Evolutionary conservation across 176 grass and related monocot genomes (phyloP).

Genomic region (Lolium multiflorum): DNA sequence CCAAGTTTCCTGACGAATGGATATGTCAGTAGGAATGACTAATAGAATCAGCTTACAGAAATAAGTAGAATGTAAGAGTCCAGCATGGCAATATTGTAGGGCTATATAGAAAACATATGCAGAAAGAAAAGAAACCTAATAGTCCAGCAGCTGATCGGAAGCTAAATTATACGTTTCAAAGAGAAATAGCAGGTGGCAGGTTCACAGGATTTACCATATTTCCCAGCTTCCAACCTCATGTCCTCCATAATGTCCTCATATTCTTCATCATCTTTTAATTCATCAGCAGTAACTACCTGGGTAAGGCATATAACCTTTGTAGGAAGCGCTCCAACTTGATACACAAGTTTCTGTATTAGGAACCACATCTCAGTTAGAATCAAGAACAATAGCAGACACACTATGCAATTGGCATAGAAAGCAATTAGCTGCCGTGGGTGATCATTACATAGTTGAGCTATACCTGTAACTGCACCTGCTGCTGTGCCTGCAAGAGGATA

Average conservation of each 20-base stretch:
- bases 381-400: constrained; percentile 1
- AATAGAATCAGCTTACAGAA: constrained; percentile 19
- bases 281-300: constrained; percentile 78
- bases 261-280: constrained; percentile 93
- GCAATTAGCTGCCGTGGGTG: constrained; percentile 16
- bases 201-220: constrained; percentile 72
- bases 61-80: constrained; percentile 7
- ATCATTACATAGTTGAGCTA: not conserved
- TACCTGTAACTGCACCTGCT: constrained; percentile 98
- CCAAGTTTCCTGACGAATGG: constrained; percentile 63
- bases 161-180: constrained; percentile 26
- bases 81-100: constrained; percentile 24
- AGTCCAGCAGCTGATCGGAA: constrained; percentile 23
- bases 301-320: constrained; percentile 92
- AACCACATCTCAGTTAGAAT: constrained; percentile 25
- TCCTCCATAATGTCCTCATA: constrained; percentile 98
- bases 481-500: constrained; percentile 92
- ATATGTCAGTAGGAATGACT: not conserved
- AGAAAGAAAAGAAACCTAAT: not conserved
- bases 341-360: constrained; percentile 87
- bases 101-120: not conserved
- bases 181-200: not conserved
- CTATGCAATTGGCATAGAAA: not conserved
- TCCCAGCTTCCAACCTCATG: constrained; percentile 90
- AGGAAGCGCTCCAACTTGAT: constrained; percentile 84